These are phyloP conservation scores for Metschnikowia santaceciliae DNA, from an alignment of 805 yeast genomes.

Conservation along the genomic window DNA sequence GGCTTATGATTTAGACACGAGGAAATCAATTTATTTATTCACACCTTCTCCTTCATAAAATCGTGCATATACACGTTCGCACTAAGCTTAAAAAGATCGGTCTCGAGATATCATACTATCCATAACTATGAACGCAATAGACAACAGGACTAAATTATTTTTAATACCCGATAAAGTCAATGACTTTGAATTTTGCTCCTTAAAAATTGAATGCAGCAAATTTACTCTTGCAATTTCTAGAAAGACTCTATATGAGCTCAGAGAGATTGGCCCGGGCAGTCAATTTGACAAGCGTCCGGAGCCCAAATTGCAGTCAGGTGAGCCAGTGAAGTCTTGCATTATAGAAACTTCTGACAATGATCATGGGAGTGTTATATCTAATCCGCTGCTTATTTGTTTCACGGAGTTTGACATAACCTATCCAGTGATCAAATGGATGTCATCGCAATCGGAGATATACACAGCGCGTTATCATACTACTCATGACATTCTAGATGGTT, in stretches of 20 bases:
- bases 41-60: not conserved
- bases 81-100: not conserved
- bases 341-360: constrained; percentile 2
- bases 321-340: constrained; percentile 15
- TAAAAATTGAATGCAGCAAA: constrained; percentile 1
- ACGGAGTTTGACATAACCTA: constrained; percentile 13
- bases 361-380: constrained; percentile 10
- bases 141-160: constrained; percentile 10
- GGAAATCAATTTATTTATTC: not conserved
- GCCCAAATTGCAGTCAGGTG: constrained; percentile 16
- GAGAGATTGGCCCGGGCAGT: constrained; percentile 15
- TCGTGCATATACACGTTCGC: not conserved
- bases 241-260: constrained; percentile 11
- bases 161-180: constrained; percentile 9
- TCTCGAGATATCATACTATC: not conserved
- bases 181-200: not conserved
- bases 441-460: constrained; percentile 3
- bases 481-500: constrained; percentile 13
- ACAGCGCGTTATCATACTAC: constrained; percentile 11
- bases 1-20: constrained; percentile 27
- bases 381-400: constrained; percentile 8
- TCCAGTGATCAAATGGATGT: constrained; percentile 9
- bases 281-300: constrained; percentile 13
- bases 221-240: constrained; percentile 9
- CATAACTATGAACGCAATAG: not conserved